Evolutionary conservation across 768 basidiomycete species (phyloP).

Genomic region (Boletus pseudopeckii): DNA sequence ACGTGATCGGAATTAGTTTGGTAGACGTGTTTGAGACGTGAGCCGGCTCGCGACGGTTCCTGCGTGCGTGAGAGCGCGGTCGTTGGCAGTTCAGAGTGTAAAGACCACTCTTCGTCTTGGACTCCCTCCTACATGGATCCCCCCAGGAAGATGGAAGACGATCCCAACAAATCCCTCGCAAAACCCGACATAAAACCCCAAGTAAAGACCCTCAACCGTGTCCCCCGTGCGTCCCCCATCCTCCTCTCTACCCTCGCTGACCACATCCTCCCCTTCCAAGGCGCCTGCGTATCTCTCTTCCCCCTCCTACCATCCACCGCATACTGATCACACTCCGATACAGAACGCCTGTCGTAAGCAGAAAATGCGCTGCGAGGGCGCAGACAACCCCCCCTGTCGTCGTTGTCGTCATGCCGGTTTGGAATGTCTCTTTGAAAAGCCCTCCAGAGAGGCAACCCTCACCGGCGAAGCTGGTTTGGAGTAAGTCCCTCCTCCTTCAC

Average conservation of each 20-base stretch:
- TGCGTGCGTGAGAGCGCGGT: not conserved
- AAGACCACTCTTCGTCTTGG: constrained; percentile 8
- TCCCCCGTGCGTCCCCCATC: constrained; percentile 62
- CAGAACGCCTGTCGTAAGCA: constrained; percentile 95
- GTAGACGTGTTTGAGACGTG: not conserved
- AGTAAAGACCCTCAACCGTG: constrained; percentile 78
- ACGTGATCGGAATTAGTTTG: not conserved
- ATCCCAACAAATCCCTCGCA: constrained; percentile 29
- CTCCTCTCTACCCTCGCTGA: constrained; percentile 11
- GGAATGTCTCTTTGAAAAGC: constrained; percentile 95
- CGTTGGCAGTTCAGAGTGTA: too few relatives aligned
- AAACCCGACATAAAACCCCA: constrained; percentile 73
- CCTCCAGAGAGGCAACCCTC: constrained; percentile 78
- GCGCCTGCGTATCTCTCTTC: constrained; percentile 66
- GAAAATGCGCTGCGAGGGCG: constrained; percentile 97
- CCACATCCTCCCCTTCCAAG: constrained; percentile 36
- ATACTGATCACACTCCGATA: constrained; percentile 14
- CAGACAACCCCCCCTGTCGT: constrained; percentile 95
- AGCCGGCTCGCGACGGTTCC: not conserved
- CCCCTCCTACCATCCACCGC: constrained; percentile 9
- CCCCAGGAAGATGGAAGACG: constrained; percentile 55
- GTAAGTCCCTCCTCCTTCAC: constrained; percentile 43
- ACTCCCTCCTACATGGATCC: constrained; percentile 19
- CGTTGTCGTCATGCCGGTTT: constrained; percentile 87
- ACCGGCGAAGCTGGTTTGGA: constrained; percentile 88